These are phyloP conservation scores for Basidiobolus heterosporus DNA, from an alignment of 371 early-diverging fungal genomes.

Conservation along the genomic window DNA sequence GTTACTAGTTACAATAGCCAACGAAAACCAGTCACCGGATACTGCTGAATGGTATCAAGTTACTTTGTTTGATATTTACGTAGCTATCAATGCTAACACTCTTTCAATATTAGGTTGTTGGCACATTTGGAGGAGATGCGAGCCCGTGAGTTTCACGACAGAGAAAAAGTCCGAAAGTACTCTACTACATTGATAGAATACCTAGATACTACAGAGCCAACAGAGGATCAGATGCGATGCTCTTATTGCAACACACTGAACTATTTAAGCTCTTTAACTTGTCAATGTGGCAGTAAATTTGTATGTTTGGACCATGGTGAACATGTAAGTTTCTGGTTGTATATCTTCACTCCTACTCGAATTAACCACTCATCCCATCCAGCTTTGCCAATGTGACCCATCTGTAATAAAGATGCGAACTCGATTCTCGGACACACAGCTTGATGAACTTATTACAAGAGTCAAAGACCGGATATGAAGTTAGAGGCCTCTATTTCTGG, in stretches of 20 bases:
- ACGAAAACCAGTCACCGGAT: neutral
- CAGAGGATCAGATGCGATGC: constrained; percentile 6
- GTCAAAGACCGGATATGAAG: too few relatives aligned
- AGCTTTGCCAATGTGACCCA: constrained; percentile 34
- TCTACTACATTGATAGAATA: neutral
- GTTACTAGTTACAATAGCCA: constrained; percentile 27
- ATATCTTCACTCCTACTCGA: neutral
- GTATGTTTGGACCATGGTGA: neutral
- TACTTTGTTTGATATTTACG: neutral
- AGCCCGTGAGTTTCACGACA: neutral
- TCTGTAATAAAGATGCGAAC: constrained; percentile 22
- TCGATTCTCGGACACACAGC: constrained; percentile 31
- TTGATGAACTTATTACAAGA: constrained; percentile 9
- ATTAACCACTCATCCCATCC: neutral
- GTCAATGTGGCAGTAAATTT: neutral
- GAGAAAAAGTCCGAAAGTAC: neutral
- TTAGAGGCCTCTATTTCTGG: too few relatives aligned
- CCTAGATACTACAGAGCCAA: constrained; percentile 6
- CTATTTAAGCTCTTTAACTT: neutral
- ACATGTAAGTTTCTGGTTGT: neutral
- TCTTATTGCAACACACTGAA: neutral
- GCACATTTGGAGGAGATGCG: neutral
- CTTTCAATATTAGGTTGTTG: neutral
- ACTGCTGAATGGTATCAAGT: neutral
- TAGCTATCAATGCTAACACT: neutral